Evolutionary conservation across 768 basidiomycete species (phyloP).

Genomic region (Mycena epipterygia): DNA sequence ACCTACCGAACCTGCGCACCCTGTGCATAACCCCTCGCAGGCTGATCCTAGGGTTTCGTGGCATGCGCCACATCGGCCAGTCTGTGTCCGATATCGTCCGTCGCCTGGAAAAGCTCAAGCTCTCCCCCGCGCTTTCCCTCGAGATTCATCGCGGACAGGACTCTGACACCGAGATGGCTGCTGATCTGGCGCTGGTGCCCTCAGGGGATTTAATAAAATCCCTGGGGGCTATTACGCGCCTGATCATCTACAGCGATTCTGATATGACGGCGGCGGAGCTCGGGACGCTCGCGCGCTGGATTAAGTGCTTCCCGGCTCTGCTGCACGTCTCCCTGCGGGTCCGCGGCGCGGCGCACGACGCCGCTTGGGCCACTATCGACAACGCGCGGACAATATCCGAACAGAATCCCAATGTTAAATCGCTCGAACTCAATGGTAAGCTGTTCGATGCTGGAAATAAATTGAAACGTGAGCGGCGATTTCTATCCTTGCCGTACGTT

Average conservation of each 20-base stretch:
- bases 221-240: constrained; percentile 25
- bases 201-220: neutral
- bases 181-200: constrained; percentile 14
- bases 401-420: constrained; percentile 22
- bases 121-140: constrained; percentile 22
- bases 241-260: constrained; percentile 25
- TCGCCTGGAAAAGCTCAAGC: constrained; percentile 23
- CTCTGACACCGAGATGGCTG: constrained; percentile 21
- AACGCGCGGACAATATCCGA: constrained; percentile 17
- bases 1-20: constrained; percentile 15
- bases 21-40: constrained; percentile 29
- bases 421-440: constrained; percentile 31
- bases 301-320: constrained; percentile 28
- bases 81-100: constrained; percentile 25
- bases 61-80: constrained; percentile 31
- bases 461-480: constrained; percentile 20
- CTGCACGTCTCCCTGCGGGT: constrained; percentile 27
- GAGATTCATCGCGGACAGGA: constrained; percentile 26
- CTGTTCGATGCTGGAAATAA: constrained; percentile 10
- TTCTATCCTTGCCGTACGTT: neutral
- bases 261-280: constrained; percentile 19
- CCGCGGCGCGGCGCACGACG: neutral
- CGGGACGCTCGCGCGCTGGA: constrained; percentile 32
- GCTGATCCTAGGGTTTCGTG: constrained; percentile 27
- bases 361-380: constrained; percentile 18